Evolutionary conservation across 1,284 basidiomycete genomes (phyloP).

Genomic region (Clitocybe nebularis): DNA sequence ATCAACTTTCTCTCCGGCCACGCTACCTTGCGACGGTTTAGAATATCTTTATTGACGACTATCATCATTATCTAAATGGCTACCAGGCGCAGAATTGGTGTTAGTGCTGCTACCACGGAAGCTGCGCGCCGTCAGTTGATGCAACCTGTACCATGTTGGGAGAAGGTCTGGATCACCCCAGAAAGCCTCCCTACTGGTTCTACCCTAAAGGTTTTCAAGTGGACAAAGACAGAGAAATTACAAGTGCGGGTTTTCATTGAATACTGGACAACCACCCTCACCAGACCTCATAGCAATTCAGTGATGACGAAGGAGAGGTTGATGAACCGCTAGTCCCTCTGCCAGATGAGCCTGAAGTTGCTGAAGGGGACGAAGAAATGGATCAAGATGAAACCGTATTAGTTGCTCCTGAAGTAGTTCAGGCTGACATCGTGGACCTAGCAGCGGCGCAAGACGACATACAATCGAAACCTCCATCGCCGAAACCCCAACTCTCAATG

Average conservation of each 20-base stretch:
- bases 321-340: constrained; percentile 75
- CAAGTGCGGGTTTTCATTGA: constrained; percentile 45
- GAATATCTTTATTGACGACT: too few species aligned
- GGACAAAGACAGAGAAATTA: constrained; percentile 70
- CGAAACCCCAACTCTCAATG: constrained; percentile 51
- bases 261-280: constrained; percentile 6
- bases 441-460: constrained; percentile 36
- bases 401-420: constrained; percentile 27
- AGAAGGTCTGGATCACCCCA: constrained; percentile 61
- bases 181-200: constrained; percentile 50
- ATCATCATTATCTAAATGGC: constrained; percentile 44
- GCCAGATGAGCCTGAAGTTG: constrained; percentile 66
- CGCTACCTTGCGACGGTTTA: constrained; percentile 6
- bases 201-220: constrained; percentile 63
- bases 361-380: constrained; percentile 66
- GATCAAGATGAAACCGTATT: constrained; percentile 43
- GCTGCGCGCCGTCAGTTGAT: constrained; percentile 75
- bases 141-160: constrained; percentile 78
- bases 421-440: constrained; percentile 23
- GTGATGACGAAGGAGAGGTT: constrained; percentile 71
- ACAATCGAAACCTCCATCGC: constrained; percentile 58
- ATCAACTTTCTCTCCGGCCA: too few species aligned
- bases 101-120: constrained; percentile 70
- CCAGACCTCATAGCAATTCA: constrained; percentile 57
- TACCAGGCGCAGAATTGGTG: constrained; percentile 67